Percentiles rank a stretch among this genome's conserved stretches.
Conservation (phyloP, 2,329 filamentous ascomycete species). For the Fusarium poae region DNA sequence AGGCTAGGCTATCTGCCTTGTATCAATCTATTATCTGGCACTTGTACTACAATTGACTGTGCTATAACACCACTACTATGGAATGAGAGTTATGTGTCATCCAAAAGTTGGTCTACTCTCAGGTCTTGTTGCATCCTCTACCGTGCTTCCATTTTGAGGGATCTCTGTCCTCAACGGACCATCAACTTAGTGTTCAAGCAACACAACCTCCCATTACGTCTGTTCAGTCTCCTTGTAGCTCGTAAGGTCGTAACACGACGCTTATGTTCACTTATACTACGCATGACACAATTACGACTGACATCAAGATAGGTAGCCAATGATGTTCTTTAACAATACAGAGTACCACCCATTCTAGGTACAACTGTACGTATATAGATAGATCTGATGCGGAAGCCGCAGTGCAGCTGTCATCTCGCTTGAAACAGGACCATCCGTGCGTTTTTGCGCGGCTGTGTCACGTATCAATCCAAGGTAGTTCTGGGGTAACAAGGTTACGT, state of each 20-base stretch:
- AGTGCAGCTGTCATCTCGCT: constrained; percentile 31
- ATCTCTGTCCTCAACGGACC: neutral
- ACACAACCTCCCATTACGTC: neutral
- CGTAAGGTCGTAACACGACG: neutral
- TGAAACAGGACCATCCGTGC: constrained; percentile 25
- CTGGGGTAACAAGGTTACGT: constrained; percentile 24
- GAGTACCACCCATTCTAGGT: neutral
- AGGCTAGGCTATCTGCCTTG: neutral
- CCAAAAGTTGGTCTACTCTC: neutral
- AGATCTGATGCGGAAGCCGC: constrained; percentile 9
- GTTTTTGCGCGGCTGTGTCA: constrained; percentile 9
- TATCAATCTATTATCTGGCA: neutral
- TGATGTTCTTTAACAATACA: neutral
- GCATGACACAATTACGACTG: neutral
- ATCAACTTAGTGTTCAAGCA: neutral
- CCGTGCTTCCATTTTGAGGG: neutral
- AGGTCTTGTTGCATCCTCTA: too few relatives aligned
- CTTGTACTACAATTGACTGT: neutral
- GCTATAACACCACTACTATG: neutral
- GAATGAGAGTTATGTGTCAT: neutral
- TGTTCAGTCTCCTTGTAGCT: neutral
- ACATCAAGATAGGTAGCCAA: neutral
- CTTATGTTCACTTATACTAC: neutral
- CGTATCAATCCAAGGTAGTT: constrained; percentile 1
- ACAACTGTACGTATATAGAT: neutral